Evolutionary conservation across 2,329 filamentous ascomycete species (phyloP).

Genomic region (Aspergillus intermedius): DNA sequence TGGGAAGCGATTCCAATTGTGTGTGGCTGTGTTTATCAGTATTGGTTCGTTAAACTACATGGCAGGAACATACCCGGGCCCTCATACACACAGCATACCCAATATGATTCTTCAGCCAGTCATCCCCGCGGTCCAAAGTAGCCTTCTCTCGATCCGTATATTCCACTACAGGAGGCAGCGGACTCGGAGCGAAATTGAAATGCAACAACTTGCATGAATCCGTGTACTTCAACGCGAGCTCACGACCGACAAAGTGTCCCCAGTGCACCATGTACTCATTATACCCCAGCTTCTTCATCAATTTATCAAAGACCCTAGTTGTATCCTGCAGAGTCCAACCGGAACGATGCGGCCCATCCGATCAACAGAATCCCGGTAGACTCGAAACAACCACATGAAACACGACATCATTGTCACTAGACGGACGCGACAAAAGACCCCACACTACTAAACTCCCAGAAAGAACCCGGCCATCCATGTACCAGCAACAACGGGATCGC

Average conservation of each 20-base stretch:
- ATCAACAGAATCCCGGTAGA: conserved; percentile 8
- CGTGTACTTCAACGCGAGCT: conserved; percentile 3
- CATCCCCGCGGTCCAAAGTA: background rate
- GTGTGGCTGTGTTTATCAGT: too few species aligned
- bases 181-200: conserved; percentile 2
- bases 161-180: background rate
- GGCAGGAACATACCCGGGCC: conserved; percentile 1
- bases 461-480: conserved; percentile 8
- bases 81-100: conserved; percentile 9
- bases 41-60: too few species aligned
- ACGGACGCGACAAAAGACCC: conserved; percentile 1
- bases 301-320: conserved; percentile 2
- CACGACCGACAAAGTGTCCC: conserved; percentile 4
- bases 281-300: conserved; percentile 5
- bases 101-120: conserved; percentile 6
- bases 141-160: conserved; percentile 2
- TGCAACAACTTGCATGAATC: conserved; percentile 2
- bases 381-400: conserved; percentile 8
- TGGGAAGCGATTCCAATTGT: conserved; percentile 5
- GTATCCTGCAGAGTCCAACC: conserved; percentile 5
- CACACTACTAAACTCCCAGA: conserved; percentile 7
- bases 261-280: conserved; percentile 4
- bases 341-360: background rate
- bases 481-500: conserved; percentile 6
- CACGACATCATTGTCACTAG: background rate